Base-by-base conservation (phyloP, 768 basidiomycete genomes). In the Tulasnella sp. region DNA sequence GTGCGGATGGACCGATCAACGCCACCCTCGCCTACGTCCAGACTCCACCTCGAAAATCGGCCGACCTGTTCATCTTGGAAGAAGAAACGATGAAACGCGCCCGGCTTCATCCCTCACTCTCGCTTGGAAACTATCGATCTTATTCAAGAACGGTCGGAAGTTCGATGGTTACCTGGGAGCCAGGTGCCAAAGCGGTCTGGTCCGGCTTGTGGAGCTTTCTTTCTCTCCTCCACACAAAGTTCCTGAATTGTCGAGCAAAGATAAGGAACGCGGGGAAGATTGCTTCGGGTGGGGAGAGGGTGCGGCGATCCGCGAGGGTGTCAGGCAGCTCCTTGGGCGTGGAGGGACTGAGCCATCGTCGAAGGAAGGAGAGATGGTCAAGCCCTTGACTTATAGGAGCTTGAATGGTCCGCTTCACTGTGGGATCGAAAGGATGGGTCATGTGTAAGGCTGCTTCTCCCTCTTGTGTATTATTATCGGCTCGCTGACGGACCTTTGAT, bases 221-320 rank as follows among this genome's bases (percentile, higher is more conserved):
- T 12, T n/a, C 24, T n/a, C n/a, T n/a, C 58, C 7, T n/a, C 24
- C 2, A 10, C 3, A 62, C 8, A 3, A 62, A 6, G 2, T 92
- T 99, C n/a, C 94, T 98, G 87, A 46, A 14, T 46, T 16, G 46
- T 3, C 19, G 46, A 16, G 12, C 46, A 46, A 46, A 16, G 27
- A 62, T 1, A 3, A 1, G 58, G 58, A n/a, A 31, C n/a, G 39
- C 39, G 39, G 5, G 5, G 39, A 62, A 31, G 14, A n/a, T 14
- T 62, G 58, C 58, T 62, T 62, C 27, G 58, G 58, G 7, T 62
- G 58, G 58, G 58, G 58, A 9, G 58, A 62, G 93, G 93, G 85
- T 91, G 92, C 2, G 94, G 94, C 31, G 97, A 96, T 88, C 97
- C 94, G 92, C 94, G 95, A 44, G 56, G 56, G 56, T 6, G 56